These are phyloP conservation scores for Neurospora sp. DNA, from an alignment of 495 filamentous ascomycete genomes.

Conservation along the genomic window DNA sequence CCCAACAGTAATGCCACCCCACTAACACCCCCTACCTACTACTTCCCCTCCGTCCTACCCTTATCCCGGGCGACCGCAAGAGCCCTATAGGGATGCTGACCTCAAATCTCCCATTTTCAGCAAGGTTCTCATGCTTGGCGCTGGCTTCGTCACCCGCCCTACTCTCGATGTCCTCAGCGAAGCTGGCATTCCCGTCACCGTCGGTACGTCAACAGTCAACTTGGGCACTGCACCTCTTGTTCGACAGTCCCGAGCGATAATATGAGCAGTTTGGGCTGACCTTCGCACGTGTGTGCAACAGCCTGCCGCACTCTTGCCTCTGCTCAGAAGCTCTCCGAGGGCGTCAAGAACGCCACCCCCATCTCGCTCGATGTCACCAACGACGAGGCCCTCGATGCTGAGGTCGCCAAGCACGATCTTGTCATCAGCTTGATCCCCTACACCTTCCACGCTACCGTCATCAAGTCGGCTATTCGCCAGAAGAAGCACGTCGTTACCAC, in stretches of 20 bases:
- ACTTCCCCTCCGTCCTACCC: neutral
- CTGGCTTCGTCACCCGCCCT: slow-evolving; percentile 74
- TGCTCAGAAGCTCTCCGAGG: slow-evolving; percentile 63
- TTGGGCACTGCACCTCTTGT: neutral
- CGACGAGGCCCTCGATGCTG: slow-evolving; percentile 62
- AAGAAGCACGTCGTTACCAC: slow-evolving; percentile 97
- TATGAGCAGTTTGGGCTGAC: neutral
- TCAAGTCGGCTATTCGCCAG: slow-evolving; percentile 84
- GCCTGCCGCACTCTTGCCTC: slow-evolving; percentile 78
- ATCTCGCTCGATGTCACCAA: slow-evolving; percentile 79
- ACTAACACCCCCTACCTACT: too few relatives aligned
- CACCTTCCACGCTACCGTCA: slow-evolving; percentile 80
- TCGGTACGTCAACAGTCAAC: slow-evolving; percentile 48
- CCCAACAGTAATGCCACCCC: slow-evolving; percentile 20
- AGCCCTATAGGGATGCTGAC: neutral
- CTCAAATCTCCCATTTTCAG: slow-evolving; percentile 7
- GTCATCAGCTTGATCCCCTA: slow-evolving; percentile 85
- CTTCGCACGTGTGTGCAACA: slow-evolving; percentile 17
- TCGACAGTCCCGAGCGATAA: neutral
- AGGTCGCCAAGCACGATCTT: slow-evolving; percentile 67
- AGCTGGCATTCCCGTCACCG: slow-evolving; percentile 66
- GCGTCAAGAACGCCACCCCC: slow-evolving; percentile 58
- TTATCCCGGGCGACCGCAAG: neutral
- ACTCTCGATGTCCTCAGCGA: slow-evolving; percentile 70
- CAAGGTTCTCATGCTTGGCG: slow-evolving; percentile 60